phyloP scores from a whole-genome alignment of 1,284 basidiomycete genomes.

The Ganoderma boninense region DNA sequence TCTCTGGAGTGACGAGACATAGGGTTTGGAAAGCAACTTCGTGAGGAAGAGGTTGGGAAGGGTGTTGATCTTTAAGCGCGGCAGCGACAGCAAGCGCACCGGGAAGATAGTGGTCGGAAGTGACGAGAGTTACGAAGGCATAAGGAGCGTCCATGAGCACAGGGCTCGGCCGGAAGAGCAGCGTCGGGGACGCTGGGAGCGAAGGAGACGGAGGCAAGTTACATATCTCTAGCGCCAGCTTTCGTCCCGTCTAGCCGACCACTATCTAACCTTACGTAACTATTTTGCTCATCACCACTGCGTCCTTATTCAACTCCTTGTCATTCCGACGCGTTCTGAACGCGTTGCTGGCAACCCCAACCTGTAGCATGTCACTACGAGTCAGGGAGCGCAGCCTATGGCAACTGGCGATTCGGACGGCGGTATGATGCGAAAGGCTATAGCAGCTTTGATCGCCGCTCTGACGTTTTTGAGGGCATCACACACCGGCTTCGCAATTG shows the following conservation, averaged over 20 bases:
- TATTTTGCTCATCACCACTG: conserved; percentile 3
- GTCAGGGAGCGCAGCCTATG: not conserved
- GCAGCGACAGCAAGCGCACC: conserved; percentile 90
- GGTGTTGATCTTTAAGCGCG: conserved; percentile 84
- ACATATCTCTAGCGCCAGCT: conserved; percentile 20
- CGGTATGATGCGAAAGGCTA: not conserved
- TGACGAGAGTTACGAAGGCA: conserved; percentile 91
- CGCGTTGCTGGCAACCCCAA: not conserved
- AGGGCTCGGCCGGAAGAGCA: conserved; percentile 35
- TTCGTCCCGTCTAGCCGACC: conserved; percentile 28
- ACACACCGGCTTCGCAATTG: not conserved
- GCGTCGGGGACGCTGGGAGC: conserved; percentile 37
- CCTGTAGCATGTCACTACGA: not conserved
- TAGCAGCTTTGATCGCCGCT: not conserved
- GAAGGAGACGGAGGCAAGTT: conserved; percentile 20
- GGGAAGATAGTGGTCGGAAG: conserved; percentile 91
- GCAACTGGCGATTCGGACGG: not conserved
- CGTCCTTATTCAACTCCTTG: not conserved
- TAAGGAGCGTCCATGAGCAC: conserved; percentile 65
- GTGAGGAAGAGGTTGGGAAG: conserved; percentile 57
- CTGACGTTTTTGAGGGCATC: not conserved
- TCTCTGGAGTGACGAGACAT: conserved; percentile 93
- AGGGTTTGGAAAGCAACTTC: conserved; percentile 84
- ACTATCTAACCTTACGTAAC: conserved; percentile 30
- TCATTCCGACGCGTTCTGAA: not conserved